Percentiles rank a stretch among this genome's conserved stretches.
phyloP scores from a whole-genome alignment of 2,329 filamentous ascomycete species.

The Colletotrichum incanum region DNA sequence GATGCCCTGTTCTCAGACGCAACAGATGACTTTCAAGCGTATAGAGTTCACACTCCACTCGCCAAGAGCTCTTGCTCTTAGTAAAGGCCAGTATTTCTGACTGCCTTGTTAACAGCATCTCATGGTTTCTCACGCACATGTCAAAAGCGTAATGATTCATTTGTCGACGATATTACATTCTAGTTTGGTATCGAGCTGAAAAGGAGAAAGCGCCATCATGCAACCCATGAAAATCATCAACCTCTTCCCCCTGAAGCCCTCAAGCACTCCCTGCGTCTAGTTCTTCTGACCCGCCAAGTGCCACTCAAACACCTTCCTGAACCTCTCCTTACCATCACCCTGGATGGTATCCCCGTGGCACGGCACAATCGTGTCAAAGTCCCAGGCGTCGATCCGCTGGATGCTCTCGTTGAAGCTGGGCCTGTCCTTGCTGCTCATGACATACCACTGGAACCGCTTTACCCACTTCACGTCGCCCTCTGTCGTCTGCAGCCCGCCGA shows the following conservation, averaged over 20 bases:
- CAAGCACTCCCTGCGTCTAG: neutral
- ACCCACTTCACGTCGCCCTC: constrained; percentile 79
- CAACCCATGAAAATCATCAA: constrained; percentile 1
- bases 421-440: constrained; percentile 72
- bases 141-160: neutral
- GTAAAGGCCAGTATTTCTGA: too few relatives aligned
- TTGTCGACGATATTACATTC: constrained; percentile 3
- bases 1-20: too few relatives aligned
- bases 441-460: constrained; percentile 88
- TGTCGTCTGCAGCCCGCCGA: constrained; percentile 70
- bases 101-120: neutral
- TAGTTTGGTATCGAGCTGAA: constrained; percentile 33
- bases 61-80: neutral
- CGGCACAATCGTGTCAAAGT: constrained; percentile 88
- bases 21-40: neutral
- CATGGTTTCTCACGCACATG: neutral
- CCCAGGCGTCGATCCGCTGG: constrained; percentile 81
- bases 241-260: too few relatives aligned
- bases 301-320: constrained; percentile 86
- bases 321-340: constrained; percentile 79
- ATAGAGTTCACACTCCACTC: neutral
- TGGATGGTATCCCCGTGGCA: constrained; percentile 96
- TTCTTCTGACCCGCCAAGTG: constrained; percentile 69
- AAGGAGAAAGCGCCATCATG: constrained; percentile 25
- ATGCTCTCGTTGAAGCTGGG: constrained; percentile 79